Evolutionary conservation across 2,329 filamentous ascomycete genomes (phyloP).

Genomic region (Paracoccidioides lutzii): DNA sequence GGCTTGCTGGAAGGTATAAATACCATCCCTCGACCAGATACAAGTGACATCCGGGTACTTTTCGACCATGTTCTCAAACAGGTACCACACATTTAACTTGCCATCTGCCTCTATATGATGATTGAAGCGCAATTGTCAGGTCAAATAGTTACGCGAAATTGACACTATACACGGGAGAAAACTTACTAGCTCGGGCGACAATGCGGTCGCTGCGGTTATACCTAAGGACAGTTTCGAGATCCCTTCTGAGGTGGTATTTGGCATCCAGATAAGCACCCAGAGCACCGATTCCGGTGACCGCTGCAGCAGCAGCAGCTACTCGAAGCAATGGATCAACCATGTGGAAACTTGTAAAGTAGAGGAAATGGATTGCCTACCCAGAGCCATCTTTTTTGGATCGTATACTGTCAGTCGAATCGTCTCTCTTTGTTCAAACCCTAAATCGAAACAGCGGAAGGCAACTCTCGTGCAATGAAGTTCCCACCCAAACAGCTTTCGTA

Average conservation of each 20-base stretch:
- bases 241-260: conserved; percentile 54
- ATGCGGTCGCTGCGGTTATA: conserved; percentile 33
- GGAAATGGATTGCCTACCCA: conserved; percentile 2
- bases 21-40: conserved; percentile 54
- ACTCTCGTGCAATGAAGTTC: no score
- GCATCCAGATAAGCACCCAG: conserved; percentile 53
- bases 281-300: conserved; percentile 22
- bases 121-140: background rate
- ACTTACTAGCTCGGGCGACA: conserved; percentile 19
- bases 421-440: background rate
- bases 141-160: background rate
- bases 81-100: conserved; percentile 50
- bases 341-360: background rate
- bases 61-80: conserved; percentile 46
- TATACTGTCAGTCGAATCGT: background rate
- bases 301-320: conserved; percentile 15
- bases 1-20: conserved; percentile 47
- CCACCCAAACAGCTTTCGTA: no score
- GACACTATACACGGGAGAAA: background rate
- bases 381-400: conserved; percentile 2
- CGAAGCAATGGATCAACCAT: background rate
- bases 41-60: conserved; percentile 42
- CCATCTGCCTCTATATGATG: conserved; percentile 35
- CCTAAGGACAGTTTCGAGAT: conserved; percentile 39
- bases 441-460: no score